Conservation (phyloP, 1,284 basidiomycete species). For the Neonothopanus nambi region DNA sequence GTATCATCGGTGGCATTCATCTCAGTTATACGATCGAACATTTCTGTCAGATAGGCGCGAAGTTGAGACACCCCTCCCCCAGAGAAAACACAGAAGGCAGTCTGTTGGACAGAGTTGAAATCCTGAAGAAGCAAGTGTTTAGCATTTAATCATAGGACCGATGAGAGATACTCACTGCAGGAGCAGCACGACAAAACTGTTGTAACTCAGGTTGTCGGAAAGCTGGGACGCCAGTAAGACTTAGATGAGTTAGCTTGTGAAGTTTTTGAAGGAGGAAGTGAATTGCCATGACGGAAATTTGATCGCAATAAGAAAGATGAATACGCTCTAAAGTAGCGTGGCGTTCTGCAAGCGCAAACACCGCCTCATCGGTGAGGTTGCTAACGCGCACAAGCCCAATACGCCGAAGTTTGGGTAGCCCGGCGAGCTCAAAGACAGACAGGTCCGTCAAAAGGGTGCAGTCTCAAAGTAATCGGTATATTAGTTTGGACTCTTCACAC, state of each 20-base stretch:
- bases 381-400: conserved; percentile 94
- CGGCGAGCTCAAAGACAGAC: conserved; percentile 90
- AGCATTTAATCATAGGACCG: conserved; percentile 6
- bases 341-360: conserved; percentile 83
- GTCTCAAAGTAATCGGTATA: conserved; percentile 45
- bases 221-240: conserved; percentile 92
- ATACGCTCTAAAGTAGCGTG: conserved; percentile 90
- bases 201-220: conserved; percentile 89
- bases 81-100: conserved; percentile 97
- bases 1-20: conserved; percentile 71
- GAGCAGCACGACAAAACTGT: conserved; percentile 87
- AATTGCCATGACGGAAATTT: conserved; percentile 89
- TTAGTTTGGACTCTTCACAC: not conserved
- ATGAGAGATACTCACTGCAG: conserved; percentile 57
- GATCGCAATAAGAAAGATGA: conserved; percentile 97
- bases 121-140: conserved; percentile 52
- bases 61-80: conserved; percentile 88
- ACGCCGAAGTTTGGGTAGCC: conserved; percentile 87
- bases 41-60: conserved; percentile 73
- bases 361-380: conserved; percentile 92
- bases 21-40: conserved; percentile 73
- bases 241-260: conserved; percentile 89
- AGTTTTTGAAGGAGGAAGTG: conserved; percentile 89
- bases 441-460: conserved; percentile 90
- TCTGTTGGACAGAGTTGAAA: conserved; percentile 88